Base-by-base conservation (phyloP, 768 basidiomycete species). In the Leccinum arenicola region DNA sequence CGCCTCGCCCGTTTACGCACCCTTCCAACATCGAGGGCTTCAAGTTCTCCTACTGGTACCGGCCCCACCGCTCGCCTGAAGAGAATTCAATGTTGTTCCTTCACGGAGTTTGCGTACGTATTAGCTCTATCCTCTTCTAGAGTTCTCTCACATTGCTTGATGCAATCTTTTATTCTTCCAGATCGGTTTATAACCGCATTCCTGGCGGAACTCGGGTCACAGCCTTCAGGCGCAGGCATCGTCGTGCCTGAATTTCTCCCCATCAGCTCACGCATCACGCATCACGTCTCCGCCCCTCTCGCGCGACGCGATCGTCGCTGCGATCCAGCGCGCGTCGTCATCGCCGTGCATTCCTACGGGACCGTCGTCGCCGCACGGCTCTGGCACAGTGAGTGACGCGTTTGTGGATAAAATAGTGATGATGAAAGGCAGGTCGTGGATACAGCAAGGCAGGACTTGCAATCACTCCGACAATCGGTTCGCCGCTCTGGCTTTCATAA, bases 51-150 rank as follows among this genome's bases (percentile, higher is more conserved):
- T 83, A 79, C 64, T 82, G 81, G 81, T 77, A 79, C 59, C 73
- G 77, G 3, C 78, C 80, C 3, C 85, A 87, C 58, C 75, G 70
- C 35, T 80, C 83, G 4, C 55, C 52, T 9, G 74, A 73, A 2
- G 82, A 80, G 60, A 71, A 74, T 8, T 84, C 86, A 0, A 70
- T 89, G 10, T 68, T 88, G n/a, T 86, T 88, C 64, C 63, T 89
- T 1, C 87, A 89, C 56, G 87, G 87, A 10, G 82, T 88, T n/a
- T 87, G 87, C 10, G 84, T 86, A 70, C n/a, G 64, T 58, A 21
- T 17, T 31, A 15, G 7, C 21, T 9, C 6, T 12, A 9, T 12
- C 43, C 15, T 21, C 4, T 19, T 33, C 29, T 15, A 1, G 23
- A 3, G 1, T 36, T 47, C n/a, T 12, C 31, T 7, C 17, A 6